phyloP scores from a whole-genome alignment of 768 basidiomycete genomes.

The Rhodotorula babjevae region DNA sequence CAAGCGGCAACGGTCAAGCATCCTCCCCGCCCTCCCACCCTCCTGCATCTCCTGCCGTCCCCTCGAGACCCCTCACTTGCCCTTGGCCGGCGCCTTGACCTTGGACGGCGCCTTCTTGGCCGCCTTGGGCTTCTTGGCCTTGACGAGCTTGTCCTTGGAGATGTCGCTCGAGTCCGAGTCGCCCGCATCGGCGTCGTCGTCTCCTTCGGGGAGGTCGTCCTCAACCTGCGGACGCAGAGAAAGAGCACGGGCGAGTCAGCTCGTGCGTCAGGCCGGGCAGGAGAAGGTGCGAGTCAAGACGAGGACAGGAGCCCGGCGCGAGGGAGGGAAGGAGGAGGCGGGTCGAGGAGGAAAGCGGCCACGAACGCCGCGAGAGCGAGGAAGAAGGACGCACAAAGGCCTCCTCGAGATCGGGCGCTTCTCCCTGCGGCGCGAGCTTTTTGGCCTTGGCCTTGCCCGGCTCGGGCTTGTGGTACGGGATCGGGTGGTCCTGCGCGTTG shows the following conservation, averaged over 20 bases:
- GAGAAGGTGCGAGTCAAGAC: too few relatives aligned
- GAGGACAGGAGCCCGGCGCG: not conserved
- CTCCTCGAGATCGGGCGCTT: conserved; percentile 86
- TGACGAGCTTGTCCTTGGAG: conserved; percentile 35
- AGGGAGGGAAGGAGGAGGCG: not conserved
- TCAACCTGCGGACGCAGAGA: conserved; percentile 15
- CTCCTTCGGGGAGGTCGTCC: conserved; percentile 38
- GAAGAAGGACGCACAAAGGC: conserved; percentile 47
- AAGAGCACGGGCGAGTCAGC: not conserved
- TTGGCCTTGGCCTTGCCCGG: conserved; percentile 67
- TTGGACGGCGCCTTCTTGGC: not conserved
- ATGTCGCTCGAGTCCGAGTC: conserved; percentile 41
- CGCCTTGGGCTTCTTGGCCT: conserved; percentile 46
- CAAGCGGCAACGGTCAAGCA: too few relatives aligned
- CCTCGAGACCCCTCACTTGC: conserved; percentile 1
- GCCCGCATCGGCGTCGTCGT: conserved; percentile 1
- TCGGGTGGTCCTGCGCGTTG: conserved; percentile 81
- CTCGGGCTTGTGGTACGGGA: conserved; percentile 84
- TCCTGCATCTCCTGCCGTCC: not conserved
- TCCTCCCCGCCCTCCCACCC: not conserved
- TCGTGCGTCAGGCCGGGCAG: too few relatives aligned
- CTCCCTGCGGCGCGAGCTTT: conserved; percentile 63
- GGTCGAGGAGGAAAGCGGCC: too few relatives aligned
- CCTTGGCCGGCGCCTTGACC: conserved; percentile 6
- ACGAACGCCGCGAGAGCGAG: too few relatives aligned